Conservation (phyloP, 768 basidiomycete genomes). For the Calocera viscosa region DNA sequence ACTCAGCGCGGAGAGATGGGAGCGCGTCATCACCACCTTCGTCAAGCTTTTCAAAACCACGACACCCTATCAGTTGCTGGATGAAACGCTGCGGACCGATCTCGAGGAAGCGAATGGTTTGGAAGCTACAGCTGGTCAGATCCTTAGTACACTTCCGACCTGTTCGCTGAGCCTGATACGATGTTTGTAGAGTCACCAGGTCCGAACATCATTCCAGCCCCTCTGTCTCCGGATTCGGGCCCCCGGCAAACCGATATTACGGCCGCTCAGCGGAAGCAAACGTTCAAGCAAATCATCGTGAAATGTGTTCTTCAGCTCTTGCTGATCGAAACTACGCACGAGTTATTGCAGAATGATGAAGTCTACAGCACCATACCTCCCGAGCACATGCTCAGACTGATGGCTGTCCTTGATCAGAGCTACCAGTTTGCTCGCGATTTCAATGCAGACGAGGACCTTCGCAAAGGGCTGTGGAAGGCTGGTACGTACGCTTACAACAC, state of each 20-base stretch:
- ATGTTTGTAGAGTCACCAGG: constrained; percentile 45
- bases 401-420: constrained; percentile 91
- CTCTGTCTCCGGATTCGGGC: constrained; percentile 64
- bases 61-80: constrained; percentile 92
- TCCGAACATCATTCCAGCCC: constrained; percentile 68
- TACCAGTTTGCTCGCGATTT: constrained; percentile 96
- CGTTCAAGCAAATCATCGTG: constrained; percentile 98
- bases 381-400: constrained; percentile 79
- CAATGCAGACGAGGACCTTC: constrained; percentile 94
- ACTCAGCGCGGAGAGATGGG: constrained; percentile 75
- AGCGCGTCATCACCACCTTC: constrained; percentile 80
- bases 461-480: constrained; percentile 98
- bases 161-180: not conserved
- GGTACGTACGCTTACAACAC: constrained; percentile 46
- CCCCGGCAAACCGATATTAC: constrained; percentile 29
- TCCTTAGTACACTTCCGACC: not conserved
- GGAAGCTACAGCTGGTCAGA: not conserved
- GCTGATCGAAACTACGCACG: constrained; percentile 93
- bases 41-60: constrained; percentile 95
- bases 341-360: constrained; percentile 79
- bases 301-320: constrained; percentile 97
- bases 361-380: constrained; percentile 92
- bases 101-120: constrained; percentile 38
- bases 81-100: constrained; percentile 78
- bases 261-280: constrained; percentile 55